phyloP scores from a whole-genome alignment of 495 filamentous ascomycete genomes.

The Neurospora sp. region DNA sequence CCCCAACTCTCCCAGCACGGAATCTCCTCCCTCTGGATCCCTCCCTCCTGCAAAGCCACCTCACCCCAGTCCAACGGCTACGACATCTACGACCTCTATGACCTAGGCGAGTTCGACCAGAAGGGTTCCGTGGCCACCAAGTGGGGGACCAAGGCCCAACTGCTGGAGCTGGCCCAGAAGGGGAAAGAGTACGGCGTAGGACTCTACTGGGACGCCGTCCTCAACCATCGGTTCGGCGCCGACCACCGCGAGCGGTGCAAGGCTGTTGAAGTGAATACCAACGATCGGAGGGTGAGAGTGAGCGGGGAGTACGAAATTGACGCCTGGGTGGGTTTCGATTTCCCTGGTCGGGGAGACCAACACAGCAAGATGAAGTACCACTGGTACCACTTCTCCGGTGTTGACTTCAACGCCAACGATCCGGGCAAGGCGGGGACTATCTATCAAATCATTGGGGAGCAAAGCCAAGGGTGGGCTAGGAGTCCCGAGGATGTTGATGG shows the following conservation, averaged over 20 bases:
- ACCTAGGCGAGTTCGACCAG: conserved; percentile 68
- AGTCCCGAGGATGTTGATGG: conserved; percentile 41
- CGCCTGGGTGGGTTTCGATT: conserved; percentile 59
- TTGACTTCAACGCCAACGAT: conserved; percentile 54
- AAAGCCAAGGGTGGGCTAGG: conserved; percentile 51
- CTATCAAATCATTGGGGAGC: conserved; percentile 54
- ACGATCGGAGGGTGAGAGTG: conserved; percentile 47
- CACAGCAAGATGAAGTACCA: conserved; percentile 56
- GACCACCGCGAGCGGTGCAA: conserved; percentile 50
- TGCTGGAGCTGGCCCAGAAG: conserved; percentile 39
- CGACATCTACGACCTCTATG: conserved; percentile 68
- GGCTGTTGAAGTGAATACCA: conserved; percentile 51
- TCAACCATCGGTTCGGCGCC: conserved; percentile 67
- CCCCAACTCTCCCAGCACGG: conserved; percentile 49
- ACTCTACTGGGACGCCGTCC: conserved; percentile 63
- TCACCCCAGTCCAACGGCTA: conserved; percentile 58
- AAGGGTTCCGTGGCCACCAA: conserved; percentile 55
- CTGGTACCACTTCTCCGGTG: conserved; percentile 61
- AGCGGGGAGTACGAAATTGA: conserved; percentile 52
- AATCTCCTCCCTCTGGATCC: conserved; percentile 59
- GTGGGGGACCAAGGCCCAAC: conserved; percentile 60
- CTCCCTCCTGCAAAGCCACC: conserved; percentile 59
- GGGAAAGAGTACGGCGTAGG: conserved; percentile 46
- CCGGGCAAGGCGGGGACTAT: conserved; percentile 43
- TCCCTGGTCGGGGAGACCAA: conserved; percentile 45